Conservation (phyloP, 305 asterid species). For the Fraxinus ornus region DNA sequence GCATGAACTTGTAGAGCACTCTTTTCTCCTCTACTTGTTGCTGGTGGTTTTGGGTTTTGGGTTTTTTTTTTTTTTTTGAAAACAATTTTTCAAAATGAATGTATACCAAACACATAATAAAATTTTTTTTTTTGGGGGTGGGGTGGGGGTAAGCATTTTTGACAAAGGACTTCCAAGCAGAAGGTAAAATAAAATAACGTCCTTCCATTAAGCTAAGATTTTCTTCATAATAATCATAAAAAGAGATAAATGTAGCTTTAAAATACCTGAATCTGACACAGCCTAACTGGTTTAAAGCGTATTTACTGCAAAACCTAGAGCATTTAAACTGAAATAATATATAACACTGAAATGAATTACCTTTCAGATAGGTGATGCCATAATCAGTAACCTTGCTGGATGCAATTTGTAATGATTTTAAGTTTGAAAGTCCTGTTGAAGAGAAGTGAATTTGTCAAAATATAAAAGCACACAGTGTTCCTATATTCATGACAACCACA, state of each 20-base stretch:
- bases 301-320: not conserved
- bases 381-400: slow-evolving; percentile 84
- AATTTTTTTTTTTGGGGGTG: too few species aligned
- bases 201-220: not conserved
- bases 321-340: not conserved
- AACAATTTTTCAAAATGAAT: too few species aligned
- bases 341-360: slow-evolving; percentile 29
- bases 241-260: not conserved
- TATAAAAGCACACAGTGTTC: too few species aligned
- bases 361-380: slow-evolving; percentile 66
- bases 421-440: slow-evolving; percentile 59
- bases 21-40: not conserved
- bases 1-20: not conserved
- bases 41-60: not conserved
- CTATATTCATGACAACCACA: too few species aligned
- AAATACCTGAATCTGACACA: not conserved
- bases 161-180: not conserved
- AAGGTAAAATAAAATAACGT: not conserved
- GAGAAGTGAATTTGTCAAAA: not conserved
- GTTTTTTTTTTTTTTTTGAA: too few species aligned
- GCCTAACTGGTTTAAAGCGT: not conserved
- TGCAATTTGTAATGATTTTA: slow-evolving; percentile 80
- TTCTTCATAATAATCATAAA: not conserved
- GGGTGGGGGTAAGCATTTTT: not conserved
- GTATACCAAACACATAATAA: too few species aligned